Evolutionary conservation across 306 rosid genomes (phyloP), one percentile per base, ranked within the genome.

Genomic region (Rosa multiflora): DNA sequence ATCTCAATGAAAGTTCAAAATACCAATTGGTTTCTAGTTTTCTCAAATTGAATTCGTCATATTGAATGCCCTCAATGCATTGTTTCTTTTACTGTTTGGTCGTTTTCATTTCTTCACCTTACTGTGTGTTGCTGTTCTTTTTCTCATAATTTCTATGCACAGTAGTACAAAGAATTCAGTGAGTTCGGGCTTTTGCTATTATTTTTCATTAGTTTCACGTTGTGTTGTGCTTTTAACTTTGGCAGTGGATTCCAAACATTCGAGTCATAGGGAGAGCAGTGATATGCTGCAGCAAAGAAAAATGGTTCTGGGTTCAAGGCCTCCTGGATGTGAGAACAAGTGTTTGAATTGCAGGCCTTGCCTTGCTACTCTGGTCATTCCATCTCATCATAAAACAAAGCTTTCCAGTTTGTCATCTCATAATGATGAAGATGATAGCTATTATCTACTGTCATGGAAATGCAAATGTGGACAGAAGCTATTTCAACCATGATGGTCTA

Each of bases 301-400:
- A 79, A 86, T 63, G 87, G 85, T 85, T 83, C 59, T 94, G 82
- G 99, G 99, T 1, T 94, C 99, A 74, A 86, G 84, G 79, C 99
- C 99, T n/a, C 99, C 99, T 0, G 76, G 47, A 5, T 94, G 99
- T 81, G 81, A 78, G 21, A 88, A 92, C 80, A 94, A 83, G 88
- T 94, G 99, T 87, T 80, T 83, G 86, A 92, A 84, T 67, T 94
- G 99, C 49, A 88, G 87, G 77, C 99, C 99, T 42, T 94, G 99
- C 78, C 77, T 52, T 84, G 93, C 97, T 8, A 88, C 95, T 26
- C 81, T 91, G 78, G 93, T 92, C 6, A 80, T 88, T 81, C 93
- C 98, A 17, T 76, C 85, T 72, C 91, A 89, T 82, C 91, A 89
- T 85, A 81, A 84, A 48, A 56, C 26, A 67, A 84, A 81, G 46